These are phyloP conservation scores for Cyclotella baltica DNA, from an alignment of 108 stramenopile species.

Conservation along the genomic window DNA sequence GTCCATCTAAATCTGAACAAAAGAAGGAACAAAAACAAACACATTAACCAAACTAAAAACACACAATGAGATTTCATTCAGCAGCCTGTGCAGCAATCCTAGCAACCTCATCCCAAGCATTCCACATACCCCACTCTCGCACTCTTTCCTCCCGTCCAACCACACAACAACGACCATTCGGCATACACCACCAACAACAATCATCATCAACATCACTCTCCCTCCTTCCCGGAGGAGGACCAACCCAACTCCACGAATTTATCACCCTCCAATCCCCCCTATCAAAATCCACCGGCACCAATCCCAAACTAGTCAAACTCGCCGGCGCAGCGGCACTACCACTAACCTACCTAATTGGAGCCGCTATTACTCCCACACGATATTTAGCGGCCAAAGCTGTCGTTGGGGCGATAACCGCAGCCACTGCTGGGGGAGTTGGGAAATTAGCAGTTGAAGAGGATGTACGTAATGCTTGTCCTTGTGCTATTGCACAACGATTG, in stretches of 20 bases:
- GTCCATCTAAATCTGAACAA: neutral
- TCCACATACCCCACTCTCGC: conserved; percentile 19
- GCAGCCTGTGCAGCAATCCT: conserved; percentile 40
- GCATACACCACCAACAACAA: neutral
- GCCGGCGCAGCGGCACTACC: conserved; percentile 47
- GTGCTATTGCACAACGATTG: conserved; percentile 36
- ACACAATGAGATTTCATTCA: conserved; percentile 45
- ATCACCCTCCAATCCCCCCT: conserved; percentile 25
- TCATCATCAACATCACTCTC: conserved; percentile 35
- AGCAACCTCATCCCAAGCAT: conserved; percentile 9
- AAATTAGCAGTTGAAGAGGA: conserved; percentile 46
- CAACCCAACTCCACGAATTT: conserved; percentile 42
- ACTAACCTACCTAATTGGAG: conserved; percentile 27
- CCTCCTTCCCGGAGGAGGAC: conserved; percentile 39
- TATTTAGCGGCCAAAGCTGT: conserved; percentile 43
- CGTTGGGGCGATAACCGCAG: conserved; percentile 42
- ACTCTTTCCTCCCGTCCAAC: neutral
- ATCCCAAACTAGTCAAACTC: conserved; percentile 50
- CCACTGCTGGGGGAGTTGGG: conserved; percentile 49
- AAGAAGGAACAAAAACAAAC: neutral
- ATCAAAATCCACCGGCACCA: conserved; percentile 20
- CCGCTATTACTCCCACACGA: conserved; percentile 50
- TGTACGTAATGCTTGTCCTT: conserved; percentile 45
- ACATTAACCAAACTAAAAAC: neutral
- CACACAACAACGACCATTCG: conserved; percentile 15